Conservation (phyloP, 1,139 yeast species). For the Lodderomyces pseudojiufengensis region DNA sequence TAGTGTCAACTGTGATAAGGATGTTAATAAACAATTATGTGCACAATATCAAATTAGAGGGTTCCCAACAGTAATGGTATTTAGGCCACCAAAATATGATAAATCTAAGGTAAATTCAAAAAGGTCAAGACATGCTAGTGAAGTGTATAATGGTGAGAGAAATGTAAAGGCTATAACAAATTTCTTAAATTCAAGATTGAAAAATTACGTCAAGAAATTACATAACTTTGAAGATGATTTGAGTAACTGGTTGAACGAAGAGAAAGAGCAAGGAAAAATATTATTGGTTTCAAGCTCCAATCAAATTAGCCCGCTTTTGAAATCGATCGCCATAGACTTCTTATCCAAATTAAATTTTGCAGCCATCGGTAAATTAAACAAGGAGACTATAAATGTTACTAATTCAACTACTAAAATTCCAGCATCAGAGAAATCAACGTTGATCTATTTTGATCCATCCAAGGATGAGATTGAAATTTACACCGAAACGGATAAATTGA, state of each 20-base stretch:
- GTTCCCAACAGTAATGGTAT: conserved; percentile 77
- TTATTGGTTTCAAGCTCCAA: conserved; percentile 46
- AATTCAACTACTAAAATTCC: conserved; percentile 16
- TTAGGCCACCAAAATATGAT: conserved; percentile 72
- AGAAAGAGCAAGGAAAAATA: conserved; percentile 24
- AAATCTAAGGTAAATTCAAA: conserved; percentile 6
- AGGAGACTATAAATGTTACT: conserved; percentile 14
- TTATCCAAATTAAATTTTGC: conserved; percentile 34
- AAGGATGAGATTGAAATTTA: conserved; percentile 20
- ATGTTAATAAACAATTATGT: conserved; percentile 65
- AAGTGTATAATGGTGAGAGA: conserved; percentile 69
- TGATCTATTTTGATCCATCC: conserved; percentile 27
- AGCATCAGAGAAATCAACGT: conserved; percentile 21
- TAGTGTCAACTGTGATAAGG: conserved; percentile 82
- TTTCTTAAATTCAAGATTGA: conserved; percentile 58
- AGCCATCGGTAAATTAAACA: conserved; percentile 19
- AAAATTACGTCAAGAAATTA: conserved; percentile 65
- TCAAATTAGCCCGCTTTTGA: conserved; percentile 57
- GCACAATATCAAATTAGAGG: conserved; percentile 64
- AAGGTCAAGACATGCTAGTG: conserved; percentile 49
- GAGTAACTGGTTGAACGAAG: conserved; percentile 27
- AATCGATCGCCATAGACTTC: conserved; percentile 75
- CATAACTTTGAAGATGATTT: conserved; percentile 22
- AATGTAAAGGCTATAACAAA: conserved; percentile 55
- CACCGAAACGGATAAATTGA: conserved; percentile 22